Conservation (phyloP, 352 stramenopile genomes). For the Phytophthora hibernalis region DNA sequence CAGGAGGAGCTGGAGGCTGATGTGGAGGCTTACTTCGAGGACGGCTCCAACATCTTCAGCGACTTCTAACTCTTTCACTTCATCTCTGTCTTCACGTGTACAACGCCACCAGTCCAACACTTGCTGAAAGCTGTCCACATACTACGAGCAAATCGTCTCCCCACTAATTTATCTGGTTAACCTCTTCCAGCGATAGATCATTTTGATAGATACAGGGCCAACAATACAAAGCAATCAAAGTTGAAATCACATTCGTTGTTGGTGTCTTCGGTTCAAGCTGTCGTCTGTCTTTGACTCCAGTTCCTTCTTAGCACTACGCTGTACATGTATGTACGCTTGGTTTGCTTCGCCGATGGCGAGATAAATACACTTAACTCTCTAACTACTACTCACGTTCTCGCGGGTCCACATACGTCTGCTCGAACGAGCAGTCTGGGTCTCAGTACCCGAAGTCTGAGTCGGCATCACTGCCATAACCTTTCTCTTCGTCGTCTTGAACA, state of each 20-base stretch:
- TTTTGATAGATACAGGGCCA: conserved; percentile 21
- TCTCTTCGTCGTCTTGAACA: conserved; percentile 47
- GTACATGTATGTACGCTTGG: conserved; percentile 2
- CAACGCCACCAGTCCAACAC: conserved; percentile 7
- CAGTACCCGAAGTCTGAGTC: conserved; percentile 54
- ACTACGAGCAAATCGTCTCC: conserved; percentile 20
- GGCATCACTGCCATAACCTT: conserved; percentile 49
- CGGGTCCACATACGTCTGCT: conserved; percentile 31
- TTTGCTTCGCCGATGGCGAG: conserved; percentile 13
- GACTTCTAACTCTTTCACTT: conserved; percentile 44
- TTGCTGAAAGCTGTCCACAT: conserved; percentile 2
- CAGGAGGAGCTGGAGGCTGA: conserved; percentile 61
- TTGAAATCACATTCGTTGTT: conserved; percentile 3
- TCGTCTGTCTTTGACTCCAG: conserved; percentile 7
- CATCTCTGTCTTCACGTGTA: conserved; percentile 24
- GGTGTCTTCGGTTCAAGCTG: conserved; percentile 14
- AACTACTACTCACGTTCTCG: conserved; percentile 28
- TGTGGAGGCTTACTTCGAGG: conserved; percentile 68
- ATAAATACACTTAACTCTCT: conserved; percentile 42
- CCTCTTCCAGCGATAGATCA: conserved; percentile 15
- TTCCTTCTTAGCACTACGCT: conserved; percentile 1
- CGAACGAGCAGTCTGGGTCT: conserved; percentile 32
- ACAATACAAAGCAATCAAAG: conserved; percentile 15
- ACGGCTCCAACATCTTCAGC: conserved; percentile 72
- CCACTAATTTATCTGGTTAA: conserved; percentile 39